Base-by-base conservation (phyloP, 805 yeast genomes). In the Priceomyces fermenticarens region DNA sequence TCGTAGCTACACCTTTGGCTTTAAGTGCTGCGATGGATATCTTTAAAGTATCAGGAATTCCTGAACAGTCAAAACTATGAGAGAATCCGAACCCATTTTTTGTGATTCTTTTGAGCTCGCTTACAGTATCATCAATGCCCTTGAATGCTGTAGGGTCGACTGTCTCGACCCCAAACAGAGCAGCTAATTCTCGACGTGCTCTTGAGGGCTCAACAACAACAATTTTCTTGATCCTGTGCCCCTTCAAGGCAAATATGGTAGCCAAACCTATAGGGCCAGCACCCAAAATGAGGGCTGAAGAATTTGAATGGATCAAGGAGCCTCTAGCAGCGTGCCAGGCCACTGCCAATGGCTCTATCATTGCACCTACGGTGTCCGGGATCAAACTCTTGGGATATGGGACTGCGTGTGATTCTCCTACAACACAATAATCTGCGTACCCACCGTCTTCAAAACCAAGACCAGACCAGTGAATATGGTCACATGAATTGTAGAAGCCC, bases 241-340 rank as follows among this genome's bases (percentile, higher is more conserved):
- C 83, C 44, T 67, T 67, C 32, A 78, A 68, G 12, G 78, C 75
- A 38, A 78, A 62, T 13, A 77, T 68, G 3, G 81, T 70, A 15
- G 83, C 77, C 16, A 81, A 58, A 4, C 85, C 85, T 53, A 80
- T 79, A 15, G 84, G 82, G 3, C 85, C 85, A 20, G 80, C 77
- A 25, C 85, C 85, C 11, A 80, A 53, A 11, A 80, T 75, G 35
- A 79, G 58, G 3, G 80, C 81, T 5, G 71, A 55, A 30, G 71
- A 65, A 14, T 80, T 80, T 8, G 51, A 57, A 39, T 56, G 41
- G 47, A 73, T 61, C 7, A 59, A 57, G 0, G 79, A 62, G 3
- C 71, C 61, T 43, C 70, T 65, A 26, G 73, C 76, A 1, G 83
- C 83, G 49, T 80, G 85, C 75, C 80, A 78, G 1, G 83, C 72